Evolutionary conservation across 2,329 filamentous ascomycete genomes (phyloP).

Genomic region (Rhinocladiella similis): DNA sequence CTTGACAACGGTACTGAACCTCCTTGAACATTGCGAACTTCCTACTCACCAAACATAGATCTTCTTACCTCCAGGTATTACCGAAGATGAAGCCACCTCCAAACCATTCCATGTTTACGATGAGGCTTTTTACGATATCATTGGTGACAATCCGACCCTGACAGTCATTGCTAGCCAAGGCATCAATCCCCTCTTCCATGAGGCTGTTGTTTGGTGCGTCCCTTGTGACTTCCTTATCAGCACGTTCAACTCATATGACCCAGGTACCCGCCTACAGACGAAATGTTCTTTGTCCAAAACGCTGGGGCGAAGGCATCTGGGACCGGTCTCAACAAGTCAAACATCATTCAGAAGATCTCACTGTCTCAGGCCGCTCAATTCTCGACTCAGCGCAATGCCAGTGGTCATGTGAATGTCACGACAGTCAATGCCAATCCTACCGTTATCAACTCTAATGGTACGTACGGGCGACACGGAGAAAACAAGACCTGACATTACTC

Average conservation of each 20-base stretch:
- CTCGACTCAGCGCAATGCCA: slow-evolving; percentile 39
- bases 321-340: slow-evolving; percentile 54
- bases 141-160: slow-evolving; percentile 51
- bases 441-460: slow-evolving; percentile 49
- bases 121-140: slow-evolving; percentile 51
- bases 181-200: slow-evolving; percentile 54
- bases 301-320: slow-evolving; percentile 50
- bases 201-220: slow-evolving; percentile 55
- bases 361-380: slow-evolving; percentile 44
- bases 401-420: slow-evolving; percentile 44
- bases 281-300: slow-evolving; percentile 58
- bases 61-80: slow-evolving; percentile 49
- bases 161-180: slow-evolving; percentile 51
- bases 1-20: slow-evolving; percentile 35
- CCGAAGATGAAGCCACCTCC: slow-evolving; percentile 35
- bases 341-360: slow-evolving; percentile 53
- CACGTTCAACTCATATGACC: neutral
- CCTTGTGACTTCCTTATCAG: slow-evolving; percentile 1
- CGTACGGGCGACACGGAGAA: no score
- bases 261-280: slow-evolving; percentile 48
- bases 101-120: slow-evolving; percentile 51
- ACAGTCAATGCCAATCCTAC: slow-evolving; percentile 45
- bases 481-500: neutral
- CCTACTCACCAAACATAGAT: slow-evolving; percentile 27
- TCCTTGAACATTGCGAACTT: no score